Evolutionary conservation across 2,329 filamentous ascomycete genomes (phyloP).

Genomic region (Chaetomiaceae sp.): DNA sequence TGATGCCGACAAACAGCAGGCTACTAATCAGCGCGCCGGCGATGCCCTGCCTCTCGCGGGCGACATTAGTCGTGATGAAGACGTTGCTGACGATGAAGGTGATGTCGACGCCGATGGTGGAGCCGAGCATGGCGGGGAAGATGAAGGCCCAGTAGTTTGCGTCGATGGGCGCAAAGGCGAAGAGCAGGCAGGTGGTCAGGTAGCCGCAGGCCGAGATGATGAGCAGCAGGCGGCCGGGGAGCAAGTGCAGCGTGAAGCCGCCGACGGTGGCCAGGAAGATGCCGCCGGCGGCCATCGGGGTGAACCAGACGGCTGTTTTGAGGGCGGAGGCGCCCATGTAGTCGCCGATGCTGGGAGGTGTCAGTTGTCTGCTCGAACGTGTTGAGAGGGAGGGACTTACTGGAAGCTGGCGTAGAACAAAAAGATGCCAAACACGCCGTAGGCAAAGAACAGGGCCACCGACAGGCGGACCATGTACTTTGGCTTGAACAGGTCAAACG

Average conservation of each 20-base stretch:
- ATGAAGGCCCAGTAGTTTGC: conserved; percentile 69
- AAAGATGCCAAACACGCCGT: conserved; percentile 65
- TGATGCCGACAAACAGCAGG: conserved; percentile 66
- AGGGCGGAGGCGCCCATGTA: conserved; percentile 57
- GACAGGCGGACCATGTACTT: conserved; percentile 64
- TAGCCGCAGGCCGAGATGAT: conserved; percentile 58
- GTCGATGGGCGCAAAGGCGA: conserved; percentile 58
- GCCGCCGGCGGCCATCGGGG: conserved; percentile 64
- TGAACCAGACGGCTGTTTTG: conserved; percentile 64
- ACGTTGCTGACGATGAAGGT: conserved; percentile 72
- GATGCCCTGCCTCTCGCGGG: conserved; percentile 62
- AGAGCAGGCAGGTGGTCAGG: conserved; percentile 55
- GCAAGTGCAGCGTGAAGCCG: conserved; percentile 62
- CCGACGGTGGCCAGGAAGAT: conserved; percentile 59
- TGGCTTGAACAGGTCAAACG: conserved; percentile 63
- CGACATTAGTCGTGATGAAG: conserved; percentile 70
- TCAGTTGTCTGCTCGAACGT: neutral
- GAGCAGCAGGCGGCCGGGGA: conserved; percentile 60
- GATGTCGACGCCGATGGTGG: conserved; percentile 70
- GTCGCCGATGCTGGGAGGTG: conserved; percentile 47
- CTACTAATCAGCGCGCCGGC: conserved; percentile 69
- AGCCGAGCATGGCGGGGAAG: conserved; percentile 65
- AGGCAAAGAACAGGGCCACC: conserved; percentile 59
- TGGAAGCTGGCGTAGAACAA: conserved; percentile 68
- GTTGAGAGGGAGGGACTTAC: conserved; percentile 42